Evolutionary conservation across 2,329 filamentous ascomycete genomes (phyloP).

Genomic region (Harringtonia aguacate): DNA sequence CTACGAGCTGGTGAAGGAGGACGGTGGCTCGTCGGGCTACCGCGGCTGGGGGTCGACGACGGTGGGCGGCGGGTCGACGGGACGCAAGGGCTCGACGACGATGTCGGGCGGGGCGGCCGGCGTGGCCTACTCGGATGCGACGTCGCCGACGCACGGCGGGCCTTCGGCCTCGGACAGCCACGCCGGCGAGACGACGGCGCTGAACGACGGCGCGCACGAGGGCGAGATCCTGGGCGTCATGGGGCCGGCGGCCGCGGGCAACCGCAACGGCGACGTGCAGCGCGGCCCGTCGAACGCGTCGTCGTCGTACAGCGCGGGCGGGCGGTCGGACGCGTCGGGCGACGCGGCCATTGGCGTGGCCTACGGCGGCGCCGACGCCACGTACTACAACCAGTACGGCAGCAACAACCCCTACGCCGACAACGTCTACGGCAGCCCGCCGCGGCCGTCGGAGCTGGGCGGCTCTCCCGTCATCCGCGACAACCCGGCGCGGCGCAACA

Average conservation of each 20-base stretch:
- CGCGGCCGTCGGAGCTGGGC: constrained; percentile 29
- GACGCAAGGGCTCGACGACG: constrained; percentile 80
- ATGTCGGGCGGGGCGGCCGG: constrained; percentile 63
- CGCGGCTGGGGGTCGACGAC: constrained; percentile 88
- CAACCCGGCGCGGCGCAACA: constrained; percentile 84
- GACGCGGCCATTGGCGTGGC: constrained; percentile 36
- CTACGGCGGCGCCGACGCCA: constrained; percentile 34
- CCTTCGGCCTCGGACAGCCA: constrained; percentile 47
- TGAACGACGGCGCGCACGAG: constrained; percentile 44
- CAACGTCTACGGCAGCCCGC: constrained; percentile 22
- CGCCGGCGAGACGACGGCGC: constrained; percentile 54
- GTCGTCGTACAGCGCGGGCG: constrained; percentile 81
- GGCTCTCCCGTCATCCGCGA: constrained; percentile 81
- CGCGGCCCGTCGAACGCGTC: constrained; percentile 92
- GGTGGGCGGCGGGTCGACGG: constrained; percentile 52
- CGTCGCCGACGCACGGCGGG: constrained; percentile 55
- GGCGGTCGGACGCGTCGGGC: constrained; percentile 58
- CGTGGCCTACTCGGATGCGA: constrained; percentile 61
- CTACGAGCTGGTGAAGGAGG: constrained; percentile 67
- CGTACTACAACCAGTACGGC: constrained; percentile 50
- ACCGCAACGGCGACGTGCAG: constrained; percentile 60
- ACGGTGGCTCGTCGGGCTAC: constrained; percentile 65
- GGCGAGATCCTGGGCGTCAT: constrained; percentile 77
- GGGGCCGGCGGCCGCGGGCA: constrained; percentile 58
- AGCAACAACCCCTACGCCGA: constrained; percentile 45